Base-by-base conservation (phyloP, 2,329 filamentous ascomycete species). In the Fusarium liriodendri region DNA sequence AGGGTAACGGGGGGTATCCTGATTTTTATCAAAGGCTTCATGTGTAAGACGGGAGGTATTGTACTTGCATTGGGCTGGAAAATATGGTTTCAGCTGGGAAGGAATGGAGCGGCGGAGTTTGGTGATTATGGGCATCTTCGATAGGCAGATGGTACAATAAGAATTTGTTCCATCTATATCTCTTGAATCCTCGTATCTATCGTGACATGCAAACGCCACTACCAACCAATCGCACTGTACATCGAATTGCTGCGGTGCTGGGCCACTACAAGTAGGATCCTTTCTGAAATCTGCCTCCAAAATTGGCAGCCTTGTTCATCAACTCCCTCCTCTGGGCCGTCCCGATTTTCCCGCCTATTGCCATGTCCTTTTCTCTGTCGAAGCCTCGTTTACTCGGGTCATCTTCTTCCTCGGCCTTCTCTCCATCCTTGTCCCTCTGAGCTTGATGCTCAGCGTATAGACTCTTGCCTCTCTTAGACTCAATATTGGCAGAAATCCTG, bases 361-460 rank as follows among this genome's bases (percentile, higher is more conserved):
- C 93, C 90, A 98, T 98, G 82, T 98, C 97, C 85, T 98, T 98
- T 82, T 98, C 94, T 72, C 91, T 89, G 84, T 98, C 95, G 83
- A 98, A 98, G 0, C 90, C 93, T 70, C 96, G 88, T 83, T 93
- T 93, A 82, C 95, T 98, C 1, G 97, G 96, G 80, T 98, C 95
- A 83, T 98, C 96, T 25, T 97, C 94, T 72, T 94, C 90, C 71
- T 88, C 85, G 8, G 80, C 83, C 71, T 84, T 84, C 52, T 78
- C 70, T 37, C 75, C 66, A 32, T 73, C 79, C 80, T 82, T 69
- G 75, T 80, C 73, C 79, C 80, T 71, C 45, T 62, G 63, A 25
- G 65, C 74, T 29, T 77, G 86, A 76, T 92, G 89, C 73, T 91
- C 86, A 29, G 91, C 89, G 72, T 90, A 89, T 52, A 93, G 83